phyloP scores from a whole-genome alignment of 495 filamentous ascomycete species.

The Tuber microsphaerosporum region DNA sequence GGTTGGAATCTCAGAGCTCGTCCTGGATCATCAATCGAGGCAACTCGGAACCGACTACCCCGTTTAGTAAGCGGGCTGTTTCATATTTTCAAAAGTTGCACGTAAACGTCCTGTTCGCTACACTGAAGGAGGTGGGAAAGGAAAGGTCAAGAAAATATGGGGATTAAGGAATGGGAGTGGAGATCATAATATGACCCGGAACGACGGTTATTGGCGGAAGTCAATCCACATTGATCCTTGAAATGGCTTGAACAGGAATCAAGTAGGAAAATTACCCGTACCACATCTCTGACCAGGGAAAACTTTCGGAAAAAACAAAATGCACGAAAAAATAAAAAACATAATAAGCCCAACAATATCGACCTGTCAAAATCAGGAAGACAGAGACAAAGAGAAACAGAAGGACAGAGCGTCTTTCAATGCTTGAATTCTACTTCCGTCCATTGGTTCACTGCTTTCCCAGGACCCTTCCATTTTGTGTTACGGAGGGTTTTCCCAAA shows the following conservation, averaged over 20 bases:
- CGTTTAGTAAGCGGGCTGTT: constrained; percentile 30
- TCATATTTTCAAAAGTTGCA: constrained; percentile 34
- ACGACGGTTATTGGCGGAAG: constrained; percentile 24
- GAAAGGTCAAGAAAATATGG: constrained; percentile 17
- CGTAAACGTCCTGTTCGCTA: constrained; percentile 29
- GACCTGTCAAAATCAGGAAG: constrained; percentile 11
- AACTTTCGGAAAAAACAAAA: background rate
- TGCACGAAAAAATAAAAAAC: background rate
- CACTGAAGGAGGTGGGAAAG: constrained; percentile 10
- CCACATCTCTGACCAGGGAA: background rate
- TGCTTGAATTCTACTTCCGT: constrained; percentile 1
- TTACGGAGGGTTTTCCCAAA: background rate
- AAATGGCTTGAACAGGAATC: background rate
- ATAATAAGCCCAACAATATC: constrained; percentile 1
- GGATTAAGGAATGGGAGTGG: background rate
- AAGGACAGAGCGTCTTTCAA: constrained; percentile 6
- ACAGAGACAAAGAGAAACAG: constrained; percentile 4
- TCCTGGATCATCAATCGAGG: constrained; percentile 32
- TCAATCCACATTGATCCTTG: constrained; percentile 12
- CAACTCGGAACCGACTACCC: constrained; percentile 29
- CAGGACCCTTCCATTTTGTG: background rate
- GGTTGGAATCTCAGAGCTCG: constrained; percentile 29
- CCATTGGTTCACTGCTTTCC: background rate
- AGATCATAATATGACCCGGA: constrained; percentile 20
- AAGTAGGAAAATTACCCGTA: background rate